These are phyloP conservation scores for Knufia petricola DNA, from an alignment of 2,329 filamentous ascomycete species.

Conservation along the genomic window DNA sequence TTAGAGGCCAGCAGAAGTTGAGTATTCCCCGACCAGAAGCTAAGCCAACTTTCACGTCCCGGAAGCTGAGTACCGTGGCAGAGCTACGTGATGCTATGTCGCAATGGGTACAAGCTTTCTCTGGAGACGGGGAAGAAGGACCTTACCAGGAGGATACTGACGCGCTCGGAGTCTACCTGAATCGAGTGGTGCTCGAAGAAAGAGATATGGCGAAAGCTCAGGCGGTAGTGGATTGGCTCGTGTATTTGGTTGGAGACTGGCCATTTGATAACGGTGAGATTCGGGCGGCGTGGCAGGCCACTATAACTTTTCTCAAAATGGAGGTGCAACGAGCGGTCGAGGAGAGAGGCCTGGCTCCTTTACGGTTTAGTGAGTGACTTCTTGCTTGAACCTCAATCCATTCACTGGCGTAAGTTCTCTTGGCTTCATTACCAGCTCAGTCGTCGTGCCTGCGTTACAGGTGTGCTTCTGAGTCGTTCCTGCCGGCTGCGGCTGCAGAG, in stretches of 20 bases:
- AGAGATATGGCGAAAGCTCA: slow-evolving; percentile 66
- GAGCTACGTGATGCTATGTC: slow-evolving; percentile 67
- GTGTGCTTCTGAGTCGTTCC: too few relatives aligned
- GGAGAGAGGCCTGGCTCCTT: slow-evolving; percentile 46
- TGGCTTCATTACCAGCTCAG: too few relatives aligned
- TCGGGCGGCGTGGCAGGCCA: slow-evolving; percentile 36
- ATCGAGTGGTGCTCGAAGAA: slow-evolving; percentile 63
- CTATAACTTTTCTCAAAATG: slow-evolving; percentile 32
- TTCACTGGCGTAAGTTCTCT: too few relatives aligned
- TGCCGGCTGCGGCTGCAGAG: too few relatives aligned
- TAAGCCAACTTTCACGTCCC: slow-evolving; percentile 53
- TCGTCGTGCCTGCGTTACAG: too few relatives aligned
- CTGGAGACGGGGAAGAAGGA: slow-evolving; percentile 66
- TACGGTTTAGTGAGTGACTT: slow-evolving; percentile 36
- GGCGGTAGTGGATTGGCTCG: slow-evolving; percentile 57
- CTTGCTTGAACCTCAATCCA: slow-evolving; percentile 2
- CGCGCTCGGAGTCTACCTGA: slow-evolving; percentile 64
- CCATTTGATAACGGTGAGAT: slow-evolving; percentile 32
- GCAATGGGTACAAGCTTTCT: slow-evolving; percentile 67
- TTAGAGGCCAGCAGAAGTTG: slow-evolving; percentile 31
- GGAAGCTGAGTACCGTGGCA: slow-evolving; percentile 43
- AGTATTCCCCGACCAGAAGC: slow-evolving; percentile 41
- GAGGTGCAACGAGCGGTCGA: slow-evolving; percentile 47
- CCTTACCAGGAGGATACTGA: slow-evolving; percentile 71
- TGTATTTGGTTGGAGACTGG: slow-evolving; percentile 32